Conservation (phyloP, 306 rosid species). For the Inga leiocalycina region DNA sequence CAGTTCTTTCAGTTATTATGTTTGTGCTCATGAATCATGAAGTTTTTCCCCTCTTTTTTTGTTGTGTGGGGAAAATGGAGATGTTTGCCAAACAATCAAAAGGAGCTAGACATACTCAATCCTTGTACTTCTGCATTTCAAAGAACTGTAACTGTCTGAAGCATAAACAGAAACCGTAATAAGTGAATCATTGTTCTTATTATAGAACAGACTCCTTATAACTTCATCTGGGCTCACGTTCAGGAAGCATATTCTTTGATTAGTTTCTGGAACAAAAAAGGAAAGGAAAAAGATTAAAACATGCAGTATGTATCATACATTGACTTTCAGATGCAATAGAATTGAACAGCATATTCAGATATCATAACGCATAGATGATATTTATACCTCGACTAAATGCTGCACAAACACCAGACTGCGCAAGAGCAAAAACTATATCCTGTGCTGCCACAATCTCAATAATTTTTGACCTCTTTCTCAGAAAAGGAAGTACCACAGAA, state of each 20-base stretch:
- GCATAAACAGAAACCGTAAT: slow-evolving; percentile 99
- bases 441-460: slow-evolving; percentile 68
- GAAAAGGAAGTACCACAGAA: slow-evolving; percentile 49
- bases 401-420: slow-evolving; percentile 70
- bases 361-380: background rate
- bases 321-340: slow-evolving; percentile 28
- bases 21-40: background rate
- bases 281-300: slow-evolving; percentile 18
- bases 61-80: background rate
- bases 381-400: slow-evolving; percentile 63
- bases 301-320: slow-evolving; percentile 11
- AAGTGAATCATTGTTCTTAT: slow-evolving; percentile 96
- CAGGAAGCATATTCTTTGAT: slow-evolving; percentile 92
- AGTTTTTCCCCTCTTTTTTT: background rate
- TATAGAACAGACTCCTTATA: slow-evolving; percentile 93
- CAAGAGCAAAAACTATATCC: slow-evolving; percentile 68
- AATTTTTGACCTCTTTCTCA: slow-evolving; percentile 62
- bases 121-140: slow-evolving; percentile 98
- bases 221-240: slow-evolving; percentile 99
- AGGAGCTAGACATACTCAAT: slow-evolving; percentile 68
- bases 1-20: slow-evolving; percentile 13
- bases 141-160: slow-evolving; percentile 95
- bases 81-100: slow-evolving; percentile 11
- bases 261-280: slow-evolving; percentile 71
- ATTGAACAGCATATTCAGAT: background rate